These are phyloP conservation scores for Aspergillus awamori DNA, from an alignment of 2,329 filamentous ascomycete species.

Conservation along the genomic window DNA sequence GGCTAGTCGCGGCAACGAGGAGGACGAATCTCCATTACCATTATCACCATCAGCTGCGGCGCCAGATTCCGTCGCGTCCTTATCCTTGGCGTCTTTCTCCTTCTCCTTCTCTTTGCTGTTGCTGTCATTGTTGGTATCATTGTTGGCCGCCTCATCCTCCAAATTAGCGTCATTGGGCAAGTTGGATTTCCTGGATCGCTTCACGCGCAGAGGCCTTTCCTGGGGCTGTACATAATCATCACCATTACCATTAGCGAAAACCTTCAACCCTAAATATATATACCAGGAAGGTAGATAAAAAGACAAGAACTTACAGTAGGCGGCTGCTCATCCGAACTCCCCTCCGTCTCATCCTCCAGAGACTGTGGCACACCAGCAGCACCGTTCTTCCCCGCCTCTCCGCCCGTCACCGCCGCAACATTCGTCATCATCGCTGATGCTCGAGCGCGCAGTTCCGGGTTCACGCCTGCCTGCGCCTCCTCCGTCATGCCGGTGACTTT, in stretches of 20 bases:
- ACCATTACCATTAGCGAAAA: neutral
- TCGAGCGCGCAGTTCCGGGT: constrained; percentile 42
- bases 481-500: constrained; percentile 48
- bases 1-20: constrained; percentile 39
- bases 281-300: neutral
- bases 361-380: constrained; percentile 22
- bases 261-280: neutral
- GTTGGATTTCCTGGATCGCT: constrained; percentile 46
- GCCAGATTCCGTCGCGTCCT: neutral
- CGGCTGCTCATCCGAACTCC: constrained; percentile 48
- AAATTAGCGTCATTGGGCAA: constrained; percentile 27
- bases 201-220: constrained; percentile 50
- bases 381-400: constrained; percentile 24
- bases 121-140: neutral
- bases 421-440: constrained; percentile 38
- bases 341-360: constrained; percentile 48
- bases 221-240: constrained; percentile 39
- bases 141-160: constrained; percentile 25
- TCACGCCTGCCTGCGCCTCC: constrained; percentile 37
- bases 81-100: neutral
- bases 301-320: constrained; percentile 40
- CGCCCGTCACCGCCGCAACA: constrained; percentile 28
- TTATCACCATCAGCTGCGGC: constrained; percentile 1
- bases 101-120: neutral
- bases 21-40: constrained; percentile 9